Evolutionary conservation across 257 asterid genomes (phyloP).

Genomic region (Paulownia fortunei): DNA sequence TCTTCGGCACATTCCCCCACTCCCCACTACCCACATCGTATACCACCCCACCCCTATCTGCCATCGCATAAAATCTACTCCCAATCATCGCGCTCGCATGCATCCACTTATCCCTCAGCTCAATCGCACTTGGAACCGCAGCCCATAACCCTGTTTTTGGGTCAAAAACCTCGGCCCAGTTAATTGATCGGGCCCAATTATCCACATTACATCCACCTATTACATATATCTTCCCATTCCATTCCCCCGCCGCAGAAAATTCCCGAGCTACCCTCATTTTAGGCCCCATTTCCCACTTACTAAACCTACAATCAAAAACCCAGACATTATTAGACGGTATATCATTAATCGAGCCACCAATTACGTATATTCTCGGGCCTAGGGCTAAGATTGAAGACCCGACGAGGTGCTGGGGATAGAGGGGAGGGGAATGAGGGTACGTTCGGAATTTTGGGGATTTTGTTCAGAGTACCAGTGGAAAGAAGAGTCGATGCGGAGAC

Average conservation of each 20-base stretch:
- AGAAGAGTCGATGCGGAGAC: slow-evolving; percentile 57
- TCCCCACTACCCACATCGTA: slow-evolving; percentile 54
- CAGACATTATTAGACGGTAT: slow-evolving; percentile 60
- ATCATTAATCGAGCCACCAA: slow-evolving; percentile 81
- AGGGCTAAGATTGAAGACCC: slow-evolving; percentile 70
- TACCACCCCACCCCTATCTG: slow-evolving; percentile 95
- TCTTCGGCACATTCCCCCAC: slow-evolving; percentile 83
- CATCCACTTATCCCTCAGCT: slow-evolving; percentile 93
- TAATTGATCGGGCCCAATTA: slow-evolving; percentile 71
- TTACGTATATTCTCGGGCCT: slow-evolving; percentile 66
- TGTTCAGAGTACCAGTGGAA: slow-evolving; percentile 70
- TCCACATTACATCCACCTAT: slow-evolving; percentile 92
- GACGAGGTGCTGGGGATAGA: slow-evolving; percentile 59
- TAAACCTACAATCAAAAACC: slow-evolving; percentile 80
- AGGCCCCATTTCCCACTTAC: slow-evolving; percentile 75
- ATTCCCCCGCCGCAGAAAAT: slow-evolving; percentile 76
- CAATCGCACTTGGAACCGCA: slow-evolving; percentile 69
- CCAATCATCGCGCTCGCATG: slow-evolving; percentile 83
- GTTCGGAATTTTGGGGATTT: slow-evolving; percentile 34
- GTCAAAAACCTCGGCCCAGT: slow-evolving; percentile 91
- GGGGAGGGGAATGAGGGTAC: slow-evolving; percentile 51
- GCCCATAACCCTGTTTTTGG: slow-evolving; percentile 56
- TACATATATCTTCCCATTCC: slow-evolving; percentile 66
- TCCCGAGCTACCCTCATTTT: slow-evolving; percentile 75
- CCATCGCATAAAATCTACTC: slow-evolving; percentile 73